A percentile compares a stretch with the other conserved stretches of the same genome.
Conservation (phyloP, 176 grass and related monocot genomes). For the Dactylis glomerata region DNA sequence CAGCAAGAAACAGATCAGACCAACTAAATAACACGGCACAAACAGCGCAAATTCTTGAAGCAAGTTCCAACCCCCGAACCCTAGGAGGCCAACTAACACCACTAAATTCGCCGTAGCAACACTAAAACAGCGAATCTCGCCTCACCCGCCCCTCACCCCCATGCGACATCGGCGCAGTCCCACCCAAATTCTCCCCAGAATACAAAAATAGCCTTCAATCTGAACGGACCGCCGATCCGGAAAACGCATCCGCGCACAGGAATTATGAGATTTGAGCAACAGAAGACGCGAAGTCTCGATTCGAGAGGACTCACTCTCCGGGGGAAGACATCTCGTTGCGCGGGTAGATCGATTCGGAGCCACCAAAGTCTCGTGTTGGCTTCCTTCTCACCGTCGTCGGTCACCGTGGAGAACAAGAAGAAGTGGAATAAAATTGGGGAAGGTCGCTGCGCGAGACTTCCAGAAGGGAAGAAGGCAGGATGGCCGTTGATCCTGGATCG, state of each 20-base stretch:
- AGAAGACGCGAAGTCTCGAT: background rate
- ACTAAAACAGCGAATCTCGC: background rate
- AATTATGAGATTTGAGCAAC: background rate
- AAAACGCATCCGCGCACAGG: background rate
- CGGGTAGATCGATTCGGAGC: slow-evolving; percentile 1
- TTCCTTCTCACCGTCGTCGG: background rate
- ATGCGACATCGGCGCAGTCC: background rate
- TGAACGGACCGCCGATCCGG: background rate
- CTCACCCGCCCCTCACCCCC: background rate
- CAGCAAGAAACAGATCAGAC: background rate
- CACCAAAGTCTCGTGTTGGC: background rate
- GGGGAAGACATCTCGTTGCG: slow-evolving; percentile 59
- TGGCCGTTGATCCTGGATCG: slow-evolving; percentile 28
- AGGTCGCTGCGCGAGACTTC: slow-evolving; percentile 31
- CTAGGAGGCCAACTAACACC: background rate
- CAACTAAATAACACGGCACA: background rate
- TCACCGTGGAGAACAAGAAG: background rate
- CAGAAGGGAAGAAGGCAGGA: background rate
- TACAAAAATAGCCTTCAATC: background rate
- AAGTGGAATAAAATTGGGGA: background rate
- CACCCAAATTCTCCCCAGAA: background rate
- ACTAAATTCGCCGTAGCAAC: background rate
- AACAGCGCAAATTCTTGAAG: background rate
- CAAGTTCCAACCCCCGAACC: background rate
- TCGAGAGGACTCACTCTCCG: slow-evolving; percentile 54